Evolutionary conservation across 2,329 filamentous ascomycete species (phyloP), one percentile per base, ranked within the genome.

Genomic region (Saccharata proteae): DNA sequence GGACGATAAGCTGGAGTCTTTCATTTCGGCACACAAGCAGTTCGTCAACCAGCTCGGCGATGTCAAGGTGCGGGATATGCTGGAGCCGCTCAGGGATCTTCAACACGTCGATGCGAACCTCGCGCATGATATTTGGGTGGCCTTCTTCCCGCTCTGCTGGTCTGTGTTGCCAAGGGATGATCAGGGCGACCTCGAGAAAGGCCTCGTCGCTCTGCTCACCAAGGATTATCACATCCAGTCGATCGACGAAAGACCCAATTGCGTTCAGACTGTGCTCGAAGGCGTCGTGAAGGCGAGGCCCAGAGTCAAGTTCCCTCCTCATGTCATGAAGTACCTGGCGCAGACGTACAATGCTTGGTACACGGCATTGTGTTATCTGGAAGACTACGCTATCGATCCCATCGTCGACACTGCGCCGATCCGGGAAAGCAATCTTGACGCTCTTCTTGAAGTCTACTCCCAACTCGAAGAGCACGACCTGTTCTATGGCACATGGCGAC

Each of bases 341-440:
- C 83, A 82, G 53, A 93, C 84, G 0, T 98, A 93, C 51, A 86
- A 94, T 55, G 82, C 80, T 1, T 98, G 90, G 92, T 98, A 98
- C 51, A 86, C 84, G n/a, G 83, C 83, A 10, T 70, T 93, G 14
- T 77, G 80, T 10, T 86, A 90, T 46, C 74, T 98, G 39, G 90
- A 99, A 54, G 84, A 93, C 36, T 75, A 80, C 16, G 85, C 84
- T 6, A 78, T 93, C 47, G 76, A 76, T 30, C 86, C 90, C 0
- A 71, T 85, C 15, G 74, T 85, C 23, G 86, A 96, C 45, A 93
- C 86, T 1, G 64, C 81, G 2, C 75, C 73, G 26, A 80, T 93
- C 13, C 72, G 85, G 18, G 92, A 98, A 54, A 96, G 88, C 58
- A 96, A 92, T 43, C 69, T 96, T 4, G 90, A 99, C 57, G 90